Conservation (phyloP, 2,329 filamentous ascomycete species). For the Chalaropsis thielavioides region DNA sequence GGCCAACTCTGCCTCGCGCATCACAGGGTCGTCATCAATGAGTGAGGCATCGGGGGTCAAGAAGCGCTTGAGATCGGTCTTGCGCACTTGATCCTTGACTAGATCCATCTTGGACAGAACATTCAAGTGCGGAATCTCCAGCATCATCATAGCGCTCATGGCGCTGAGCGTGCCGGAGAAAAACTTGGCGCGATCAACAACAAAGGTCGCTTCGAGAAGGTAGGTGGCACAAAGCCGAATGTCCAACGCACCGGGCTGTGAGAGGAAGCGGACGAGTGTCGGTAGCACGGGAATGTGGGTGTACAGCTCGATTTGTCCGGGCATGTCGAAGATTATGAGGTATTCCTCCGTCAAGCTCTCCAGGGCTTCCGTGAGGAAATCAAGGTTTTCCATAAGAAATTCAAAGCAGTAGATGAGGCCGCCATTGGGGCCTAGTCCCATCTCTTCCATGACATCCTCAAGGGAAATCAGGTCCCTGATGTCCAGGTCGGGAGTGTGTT, state of each 20-base stretch:
- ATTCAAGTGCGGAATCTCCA: constrained; percentile 93
- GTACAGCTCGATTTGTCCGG: constrained; percentile 96
- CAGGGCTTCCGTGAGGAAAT: constrained; percentile 75
- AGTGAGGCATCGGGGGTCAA: constrained; percentile 71
- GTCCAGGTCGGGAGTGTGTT: constrained; percentile 81
- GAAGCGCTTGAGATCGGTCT: constrained; percentile 80
- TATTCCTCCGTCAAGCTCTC: constrained; percentile 86
- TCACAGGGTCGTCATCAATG: constrained; percentile 62
- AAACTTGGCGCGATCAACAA: constrained; percentile 92
- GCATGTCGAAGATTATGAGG: constrained; percentile 96
- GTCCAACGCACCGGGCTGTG: constrained; percentile 64
- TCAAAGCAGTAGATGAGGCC: constrained; percentile 95
- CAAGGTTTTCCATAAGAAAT: constrained; percentile 85
- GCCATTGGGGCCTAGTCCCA: constrained; percentile 79
- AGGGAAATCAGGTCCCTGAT: constrained; percentile 91
- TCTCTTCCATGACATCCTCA: constrained; percentile 92
- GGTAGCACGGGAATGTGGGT: constrained; percentile 91
- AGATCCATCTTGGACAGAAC: constrained; percentile 97
- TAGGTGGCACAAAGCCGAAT: constrained; percentile 89
- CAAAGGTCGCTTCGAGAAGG: constrained; percentile 87
- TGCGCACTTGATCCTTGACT: constrained; percentile 74
- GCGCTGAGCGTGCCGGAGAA: constrained; percentile 90
- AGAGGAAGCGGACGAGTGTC: constrained; percentile 66
- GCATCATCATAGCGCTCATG: constrained; percentile 98
- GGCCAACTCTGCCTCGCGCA: constrained; percentile 23